Evolutionary conservation across 495 filamentous ascomycete species (phyloP).

Genomic region (Letharia lupina): DNA sequence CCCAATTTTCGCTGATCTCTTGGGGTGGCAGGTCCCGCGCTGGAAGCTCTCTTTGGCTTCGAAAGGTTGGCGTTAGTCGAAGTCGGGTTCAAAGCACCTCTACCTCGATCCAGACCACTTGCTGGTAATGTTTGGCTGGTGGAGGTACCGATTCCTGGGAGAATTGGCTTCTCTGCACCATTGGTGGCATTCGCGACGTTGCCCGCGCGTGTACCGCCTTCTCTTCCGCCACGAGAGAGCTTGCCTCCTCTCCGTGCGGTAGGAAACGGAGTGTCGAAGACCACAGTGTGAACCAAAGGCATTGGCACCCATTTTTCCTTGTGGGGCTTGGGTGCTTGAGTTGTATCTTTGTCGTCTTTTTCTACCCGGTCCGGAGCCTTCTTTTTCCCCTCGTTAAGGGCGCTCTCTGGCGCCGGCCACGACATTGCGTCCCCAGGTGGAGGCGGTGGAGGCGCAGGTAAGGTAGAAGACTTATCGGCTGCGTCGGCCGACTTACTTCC

Average conservation of each 20-base stretch:
- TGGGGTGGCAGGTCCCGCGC: constrained; percentile 32
- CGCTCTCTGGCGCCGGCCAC: constrained; percentile 87
- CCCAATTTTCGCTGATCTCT: constrained; percentile 39
- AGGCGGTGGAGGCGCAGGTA: constrained; percentile 42
- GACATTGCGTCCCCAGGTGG: constrained; percentile 64
- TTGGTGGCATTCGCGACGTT: constrained; percentile 37
- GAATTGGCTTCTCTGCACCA: constrained; percentile 33
- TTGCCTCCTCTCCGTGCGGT: constrained; percentile 53
- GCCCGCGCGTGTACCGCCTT: constrained; percentile 47
- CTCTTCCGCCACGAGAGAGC: constrained; percentile 44
- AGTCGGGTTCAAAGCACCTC: constrained; percentile 28
- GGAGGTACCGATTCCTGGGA: background rate
- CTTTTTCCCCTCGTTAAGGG: constrained; percentile 64
- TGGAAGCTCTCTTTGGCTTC: constrained; percentile 37
- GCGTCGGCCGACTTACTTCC: constrained; percentile 36
- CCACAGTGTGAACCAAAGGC: constrained; percentile 64
- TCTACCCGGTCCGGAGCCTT: constrained; percentile 57
- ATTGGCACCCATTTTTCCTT: constrained; percentile 69
- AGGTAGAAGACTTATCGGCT: constrained; percentile 15
- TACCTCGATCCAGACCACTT: constrained; percentile 27
- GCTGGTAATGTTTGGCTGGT: constrained; percentile 4
- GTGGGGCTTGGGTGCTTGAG: constrained; percentile 41
- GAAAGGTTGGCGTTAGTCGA: constrained; percentile 22
- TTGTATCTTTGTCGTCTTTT: constrained; percentile 59
- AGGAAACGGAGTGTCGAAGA: constrained; percentile 76